Evolutionary conservation across 2,329 filamentous ascomycete genomes (phyloP), one percentile per base, ranked within the genome.

Genomic region (Ophiocordyceps robertsii): DNA sequence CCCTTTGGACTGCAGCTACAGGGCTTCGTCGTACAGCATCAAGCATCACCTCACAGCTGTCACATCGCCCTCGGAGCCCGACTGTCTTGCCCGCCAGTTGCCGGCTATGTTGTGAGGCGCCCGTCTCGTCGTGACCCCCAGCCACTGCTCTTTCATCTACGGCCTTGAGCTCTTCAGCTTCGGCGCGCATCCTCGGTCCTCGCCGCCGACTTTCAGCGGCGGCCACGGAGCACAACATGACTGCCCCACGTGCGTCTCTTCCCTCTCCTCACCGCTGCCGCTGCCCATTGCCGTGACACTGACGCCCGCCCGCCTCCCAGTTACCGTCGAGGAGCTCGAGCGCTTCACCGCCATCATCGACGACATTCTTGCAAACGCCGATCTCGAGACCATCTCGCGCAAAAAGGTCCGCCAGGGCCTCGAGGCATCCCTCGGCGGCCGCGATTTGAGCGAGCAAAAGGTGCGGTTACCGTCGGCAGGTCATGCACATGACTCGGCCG

Each of bases 361-460:
- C 53, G 65, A 59, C 35, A 79, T 80, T 47, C 68, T 80, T 19
- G 64, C 64, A 24, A 71, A 66, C 11, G 71, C 72, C 43, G 73
- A 80, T 49, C 69, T 80, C 35, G 67, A 72, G 50, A 80, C 76
- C n/a, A 72, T 80, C 41, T 75, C 76, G 27, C 69, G 75, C 46
- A 80, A 80, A 56, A 77, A 74, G 60, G 71, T 80, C 44, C 72
- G 75, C 41, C 67, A 72, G 49, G 71, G 70, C 3, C 61, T 80
- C 37, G 70, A 80, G 56, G 57, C 60, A 39, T 66, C 68, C 24
- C 60, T 79, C 14, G 71, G 69, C 35, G 72, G 72, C 40, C 73
- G 73, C 51, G 75, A 80, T 50, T 58, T 80, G 42, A 72, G 66
- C 47, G 66, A 70, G 3, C 72, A 80, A 53, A 80, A 80, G 67